phyloP scores from a whole-genome alignment of 495 filamentous ascomycete species.

The Daldinia grandis region DNA sequence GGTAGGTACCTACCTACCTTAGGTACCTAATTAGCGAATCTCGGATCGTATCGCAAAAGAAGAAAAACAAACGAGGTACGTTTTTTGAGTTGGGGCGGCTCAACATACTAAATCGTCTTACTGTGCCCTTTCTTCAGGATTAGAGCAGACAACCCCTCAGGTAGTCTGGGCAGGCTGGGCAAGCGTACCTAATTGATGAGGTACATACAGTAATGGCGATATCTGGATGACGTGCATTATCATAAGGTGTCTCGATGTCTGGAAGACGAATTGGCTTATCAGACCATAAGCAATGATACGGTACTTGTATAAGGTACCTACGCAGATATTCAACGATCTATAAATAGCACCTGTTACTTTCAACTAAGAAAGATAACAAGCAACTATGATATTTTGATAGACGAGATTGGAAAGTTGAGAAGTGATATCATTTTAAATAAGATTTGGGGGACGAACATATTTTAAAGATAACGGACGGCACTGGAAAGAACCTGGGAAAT shows the following conservation, averaged over 20 bases:
- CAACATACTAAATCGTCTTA: neutral
- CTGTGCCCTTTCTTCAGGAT: neutral
- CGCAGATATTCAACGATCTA: neutral
- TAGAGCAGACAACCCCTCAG: neutral
- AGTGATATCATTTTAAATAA: conserved; percentile 31
- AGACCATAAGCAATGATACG: neutral
- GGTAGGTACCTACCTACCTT: neutral
- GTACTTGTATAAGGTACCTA: neutral
- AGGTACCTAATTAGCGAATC: conserved; percentile 1
- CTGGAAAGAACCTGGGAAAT: neutral
- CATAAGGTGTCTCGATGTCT: neutral
- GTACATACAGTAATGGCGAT: conserved; percentile 10
- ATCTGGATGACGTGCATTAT: conserved; percentile 38
- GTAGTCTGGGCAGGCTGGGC: neutral
- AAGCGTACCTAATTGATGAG: neutral
- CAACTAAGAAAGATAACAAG: neutral
- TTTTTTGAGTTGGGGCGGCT: neutral
- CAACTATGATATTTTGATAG: conserved; percentile 9
- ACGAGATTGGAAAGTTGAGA: conserved; percentile 31
- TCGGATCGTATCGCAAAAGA: neutral
- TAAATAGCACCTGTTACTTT: conserved; percentile 28
- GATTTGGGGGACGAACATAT: neutral
- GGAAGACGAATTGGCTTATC: conserved; percentile 21
- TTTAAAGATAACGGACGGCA: neutral
- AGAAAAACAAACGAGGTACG: neutral